Evolutionary conservation across 2,329 filamentous ascomycete genomes (phyloP), one percentile per base, ranked within the genome.

Genomic region (Fusarium brachygibbosum): DNA sequence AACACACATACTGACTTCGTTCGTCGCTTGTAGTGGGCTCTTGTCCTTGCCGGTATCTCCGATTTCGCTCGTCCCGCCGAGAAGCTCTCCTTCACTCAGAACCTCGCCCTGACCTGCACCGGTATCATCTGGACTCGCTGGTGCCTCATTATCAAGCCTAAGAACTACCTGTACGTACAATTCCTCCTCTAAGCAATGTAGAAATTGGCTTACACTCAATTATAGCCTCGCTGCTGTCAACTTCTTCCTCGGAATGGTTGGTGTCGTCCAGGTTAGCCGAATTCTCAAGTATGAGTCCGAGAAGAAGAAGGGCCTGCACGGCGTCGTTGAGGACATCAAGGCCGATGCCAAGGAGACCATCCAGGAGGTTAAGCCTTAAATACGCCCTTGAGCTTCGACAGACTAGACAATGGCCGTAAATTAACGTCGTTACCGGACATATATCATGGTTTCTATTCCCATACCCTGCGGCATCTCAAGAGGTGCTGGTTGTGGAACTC

Each of bases 121-220:
- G 96, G 96, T 72, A 82, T 92, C 71, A 99, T 99, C 87, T 99
- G 96, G 96, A 99, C 96, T 45, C 89, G 96, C 73, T 99, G 96
- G 96, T 99, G 96, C 86, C 87, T 98, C 79, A 92, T 99, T 81
- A 99, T 99, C 83, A 94, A 90, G 82, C 96, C 96, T 60, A 90
- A 90, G 82, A 99, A 99, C 86, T 84, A 94, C 77, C 91, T 98
- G 91, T 93, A 84, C 48, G 90, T 83, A 13, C 9, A 45, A 25
- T 12, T 11, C 40, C 7, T 14, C 17, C n/a, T 11, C 32, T 19
- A 17, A 19, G 13, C 13, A n/a, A 12, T 9, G 4, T 9, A 41
- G 19, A 8, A 17, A 17, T 37, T 35, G 44, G n/a, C 63, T 59
- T 44, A 61, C 52, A 51, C 31, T 56, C 12, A n/a, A 7, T 23